phyloP scores from a whole-genome alignment of 306 rosid genomes.

The Inga leiocalycina region DNA sequence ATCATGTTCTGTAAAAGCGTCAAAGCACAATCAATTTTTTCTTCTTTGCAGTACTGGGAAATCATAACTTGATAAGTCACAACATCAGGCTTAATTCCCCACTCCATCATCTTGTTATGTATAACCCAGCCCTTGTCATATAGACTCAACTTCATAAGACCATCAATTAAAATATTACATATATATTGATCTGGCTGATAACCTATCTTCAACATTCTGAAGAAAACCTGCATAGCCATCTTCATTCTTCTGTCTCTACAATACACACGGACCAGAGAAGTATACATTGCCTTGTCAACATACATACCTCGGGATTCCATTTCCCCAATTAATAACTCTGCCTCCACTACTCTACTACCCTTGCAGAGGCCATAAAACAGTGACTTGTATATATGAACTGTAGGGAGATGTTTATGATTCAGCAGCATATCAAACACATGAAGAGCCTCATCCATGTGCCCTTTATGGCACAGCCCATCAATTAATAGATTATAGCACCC shows the following conservation, averaged over 20 bases:
- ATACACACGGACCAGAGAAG: slow-evolving; percentile 46
- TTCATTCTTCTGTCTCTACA: slow-evolving; percentile 47
- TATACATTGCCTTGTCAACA: slow-evolving; percentile 50
- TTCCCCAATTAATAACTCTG: slow-evolving; percentile 42
- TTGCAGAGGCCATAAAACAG: slow-evolving; percentile 52
- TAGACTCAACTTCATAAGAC: slow-evolving; percentile 42
- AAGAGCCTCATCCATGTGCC: slow-evolving; percentile 48
- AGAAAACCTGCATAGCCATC: slow-evolving; percentile 51
- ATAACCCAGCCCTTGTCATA: slow-evolving; percentile 49
- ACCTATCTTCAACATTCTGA: slow-evolving; percentile 48
- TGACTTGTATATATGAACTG: slow-evolving; percentile 45
- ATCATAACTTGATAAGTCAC: slow-evolving; percentile 49
- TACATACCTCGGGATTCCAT: slow-evolving; percentile 48
- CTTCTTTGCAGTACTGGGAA: slow-evolving; percentile 37
- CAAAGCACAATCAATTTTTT: slow-evolving; percentile 40
- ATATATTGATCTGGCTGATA: slow-evolving; percentile 44
- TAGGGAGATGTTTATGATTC: slow-evolving; percentile 29
- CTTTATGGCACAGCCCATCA: slow-evolving; percentile 45
- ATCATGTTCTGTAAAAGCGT: slow-evolving; percentile 39
- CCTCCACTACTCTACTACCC: slow-evolving; percentile 44
- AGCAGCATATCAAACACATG: slow-evolving; percentile 47
- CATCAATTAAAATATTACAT: slow-evolving; percentile 47
- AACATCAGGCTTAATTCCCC: slow-evolving; percentile 47
- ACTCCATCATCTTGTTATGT: slow-evolving; percentile 41
- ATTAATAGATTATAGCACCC: slow-evolving; percentile 43